These are phyloP conservation scores for Silene uniflora DNA, from an alignment of 148 eudicot genomes.

Conservation along the genomic window DNA sequence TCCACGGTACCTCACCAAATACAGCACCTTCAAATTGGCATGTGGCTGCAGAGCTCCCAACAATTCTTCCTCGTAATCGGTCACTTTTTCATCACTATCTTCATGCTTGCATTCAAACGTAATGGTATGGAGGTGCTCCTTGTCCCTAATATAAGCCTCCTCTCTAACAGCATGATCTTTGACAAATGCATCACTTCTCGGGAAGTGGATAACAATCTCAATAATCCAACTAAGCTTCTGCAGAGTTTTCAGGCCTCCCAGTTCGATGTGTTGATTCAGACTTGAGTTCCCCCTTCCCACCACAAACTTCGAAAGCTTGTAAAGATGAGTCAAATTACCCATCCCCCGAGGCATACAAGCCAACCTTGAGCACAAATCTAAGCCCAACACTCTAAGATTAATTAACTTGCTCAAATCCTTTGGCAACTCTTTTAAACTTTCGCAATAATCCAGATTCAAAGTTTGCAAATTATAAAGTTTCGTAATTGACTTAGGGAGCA, in stretches of 20 bases:
- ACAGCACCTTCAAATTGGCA: neutral
- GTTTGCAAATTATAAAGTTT: conserved; percentile 16
- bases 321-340: neutral
- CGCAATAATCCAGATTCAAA: neutral
- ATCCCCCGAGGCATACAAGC: neutral
- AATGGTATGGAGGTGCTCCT: neutral
- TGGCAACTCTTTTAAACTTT: neutral
- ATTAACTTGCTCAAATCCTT: neutral
- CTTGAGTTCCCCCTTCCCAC: neutral
- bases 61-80: conserved; percentile 8
- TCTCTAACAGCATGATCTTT: neutral
- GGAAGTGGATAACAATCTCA: neutral
- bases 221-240: neutral
- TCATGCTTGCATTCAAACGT: neutral
- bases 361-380: neutral
- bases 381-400: neutral
- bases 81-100: neutral
- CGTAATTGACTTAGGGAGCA: conserved; percentile 10
- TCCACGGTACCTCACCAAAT: neutral
- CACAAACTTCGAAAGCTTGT: neutral
- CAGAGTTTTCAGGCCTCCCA: neutral
- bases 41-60: conserved; percentile 12
- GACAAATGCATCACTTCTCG: neutral
- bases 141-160: neutral
- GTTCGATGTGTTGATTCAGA: neutral